These are phyloP conservation scores for Cyclotella kingstonii DNA, from an alignment of 108 stramenopile species.

Conservation along the genomic window DNA sequence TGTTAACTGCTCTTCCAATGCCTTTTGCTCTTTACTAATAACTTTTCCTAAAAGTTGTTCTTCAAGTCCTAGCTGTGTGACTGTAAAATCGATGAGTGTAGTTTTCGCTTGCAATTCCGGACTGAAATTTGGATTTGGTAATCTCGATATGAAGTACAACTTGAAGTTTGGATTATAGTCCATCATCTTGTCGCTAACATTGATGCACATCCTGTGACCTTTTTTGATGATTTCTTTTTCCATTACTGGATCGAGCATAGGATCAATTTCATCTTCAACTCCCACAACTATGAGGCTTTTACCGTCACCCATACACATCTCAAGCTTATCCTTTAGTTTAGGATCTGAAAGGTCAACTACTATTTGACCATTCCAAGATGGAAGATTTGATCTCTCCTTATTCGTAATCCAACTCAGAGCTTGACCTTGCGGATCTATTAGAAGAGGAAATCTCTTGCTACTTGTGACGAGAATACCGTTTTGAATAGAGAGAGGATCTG, in stretches of 20 bases:
- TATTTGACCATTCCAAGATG: conserved; percentile 58
- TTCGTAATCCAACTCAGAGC: conserved; percentile 87
- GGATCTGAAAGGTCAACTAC: conserved; percentile 65
- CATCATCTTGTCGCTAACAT: conserved; percentile 87
- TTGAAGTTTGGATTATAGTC: conserved; percentile 84
- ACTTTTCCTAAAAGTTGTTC: conserved; percentile 92
- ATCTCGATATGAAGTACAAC: conserved; percentile 86
- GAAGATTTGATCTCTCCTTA: conserved; percentile 73
- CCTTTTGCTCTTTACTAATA: conserved; percentile 90
- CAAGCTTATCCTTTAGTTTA: conserved; percentile 86
- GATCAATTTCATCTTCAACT: conserved; percentile 90
- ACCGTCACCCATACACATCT: conserved; percentile 86
- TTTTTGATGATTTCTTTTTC: conserved; percentile 83
- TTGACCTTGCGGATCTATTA: conserved; percentile 92
- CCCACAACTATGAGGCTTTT: conserved; percentile 80
- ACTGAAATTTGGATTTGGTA: conserved; percentile 89
- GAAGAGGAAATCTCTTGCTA: conserved; percentile 79
- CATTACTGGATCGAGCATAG: conserved; percentile 91
- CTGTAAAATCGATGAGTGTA: conserved; percentile 91
- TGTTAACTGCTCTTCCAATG: conserved; percentile 89
- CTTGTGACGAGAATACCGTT: conserved; percentile 93
- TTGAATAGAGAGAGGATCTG: conserved; percentile 86
- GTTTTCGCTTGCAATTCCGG: conserved; percentile 95
- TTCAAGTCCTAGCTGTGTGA: conserved; percentile 89
- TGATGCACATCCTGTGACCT: conserved; percentile 77